A percentile compares a stretch with the other conserved stretches of the same genome.
phyloP scores from a whole-genome alignment of 257 asterid genomes.

The Nicotiana sylvestris region DNA sequence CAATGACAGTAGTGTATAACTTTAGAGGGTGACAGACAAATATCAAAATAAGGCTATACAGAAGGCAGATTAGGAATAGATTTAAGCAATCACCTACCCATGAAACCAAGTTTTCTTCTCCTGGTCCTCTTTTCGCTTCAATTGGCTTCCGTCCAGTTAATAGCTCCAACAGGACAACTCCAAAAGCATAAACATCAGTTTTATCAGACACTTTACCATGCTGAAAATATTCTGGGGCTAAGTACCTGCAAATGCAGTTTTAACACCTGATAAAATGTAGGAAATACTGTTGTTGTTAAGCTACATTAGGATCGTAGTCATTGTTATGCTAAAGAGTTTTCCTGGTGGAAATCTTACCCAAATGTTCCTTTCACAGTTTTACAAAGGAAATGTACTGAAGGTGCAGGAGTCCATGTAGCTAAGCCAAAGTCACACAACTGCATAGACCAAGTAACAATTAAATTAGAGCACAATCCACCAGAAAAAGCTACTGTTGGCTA shows the following conservation, averaged over 20 bases:
- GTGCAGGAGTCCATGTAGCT: conserved; percentile 93
- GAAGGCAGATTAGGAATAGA: background rate
- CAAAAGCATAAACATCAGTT: conserved; percentile 89
- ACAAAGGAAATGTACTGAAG: conserved; percentile 87
- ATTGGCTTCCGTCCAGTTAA: conserved; percentile 83
- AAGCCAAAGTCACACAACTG: conserved; percentile 92
- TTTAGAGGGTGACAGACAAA: background rate
- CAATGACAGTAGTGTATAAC: no score
- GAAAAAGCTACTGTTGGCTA: background rate
- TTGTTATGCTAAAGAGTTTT: background rate
- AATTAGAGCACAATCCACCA: background rate
- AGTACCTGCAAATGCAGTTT: conserved; percentile 41
- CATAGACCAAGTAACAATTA: conserved; percentile 16
- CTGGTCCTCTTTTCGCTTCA: conserved; percentile 71
- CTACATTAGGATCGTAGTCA: background rate
- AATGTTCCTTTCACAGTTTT: conserved; percentile 93
- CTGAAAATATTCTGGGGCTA: conserved; percentile 94
- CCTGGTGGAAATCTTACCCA: conserved; percentile 43
- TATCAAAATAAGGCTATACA: background rate
- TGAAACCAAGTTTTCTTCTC: conserved; percentile 78
- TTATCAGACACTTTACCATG: conserved; percentile 91
- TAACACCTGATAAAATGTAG: background rate
- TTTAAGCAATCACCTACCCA: conserved; percentile 53
- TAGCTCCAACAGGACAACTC: conserved; percentile 80
- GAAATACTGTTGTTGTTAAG: background rate